A percentile compares a stretch with the other conserved stretches of the same genome.
These are phyloP conservation scores for Ganoderma sp. DNA, from an alignment of 1,284 basidiomycete genomes.

Conservation along the genomic window DNA sequence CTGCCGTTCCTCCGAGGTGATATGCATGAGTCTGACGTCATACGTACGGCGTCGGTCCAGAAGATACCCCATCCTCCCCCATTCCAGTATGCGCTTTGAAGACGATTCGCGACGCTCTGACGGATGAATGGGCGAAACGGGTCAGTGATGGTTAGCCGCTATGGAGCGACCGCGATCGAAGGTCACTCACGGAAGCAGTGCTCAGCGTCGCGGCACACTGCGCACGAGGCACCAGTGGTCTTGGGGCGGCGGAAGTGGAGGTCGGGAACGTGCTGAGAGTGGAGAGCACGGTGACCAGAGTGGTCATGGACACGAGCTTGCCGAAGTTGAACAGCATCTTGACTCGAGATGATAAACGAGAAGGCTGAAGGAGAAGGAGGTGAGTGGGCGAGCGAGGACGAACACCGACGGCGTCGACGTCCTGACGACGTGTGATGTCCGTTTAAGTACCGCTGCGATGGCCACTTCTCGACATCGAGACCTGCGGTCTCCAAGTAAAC, in stretches of 20 bases:
- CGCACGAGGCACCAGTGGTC: conserved; percentile 12
- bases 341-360: background rate
- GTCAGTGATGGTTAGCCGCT: background rate
- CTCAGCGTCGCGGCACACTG: conserved; percentile 24
- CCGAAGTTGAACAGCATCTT: conserved; percentile 22
- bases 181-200: conserved; percentile 15
- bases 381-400: background rate
- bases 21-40: background rate
- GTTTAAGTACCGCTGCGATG: background rate
- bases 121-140: background rate
- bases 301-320: conserved; percentile 17
- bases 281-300: conserved; percentile 18
- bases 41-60: conserved; percentile 57
- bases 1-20: background rate
- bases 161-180: background rate
- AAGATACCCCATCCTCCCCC: conserved; percentile 44
- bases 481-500: background rate
- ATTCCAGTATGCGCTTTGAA: conserved; percentile 52
- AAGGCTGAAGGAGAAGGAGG: background rate
- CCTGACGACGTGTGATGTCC: background rate
- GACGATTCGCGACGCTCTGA: conserved; percentile 49
- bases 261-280: conserved; percentile 7
- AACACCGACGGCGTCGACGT: background rate
- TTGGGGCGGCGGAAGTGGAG: conserved; percentile 7
- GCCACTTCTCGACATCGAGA: background rate